Conservation (phyloP, 2,329 filamentous ascomycete genomes). For the Fusarium compactum region DNA sequence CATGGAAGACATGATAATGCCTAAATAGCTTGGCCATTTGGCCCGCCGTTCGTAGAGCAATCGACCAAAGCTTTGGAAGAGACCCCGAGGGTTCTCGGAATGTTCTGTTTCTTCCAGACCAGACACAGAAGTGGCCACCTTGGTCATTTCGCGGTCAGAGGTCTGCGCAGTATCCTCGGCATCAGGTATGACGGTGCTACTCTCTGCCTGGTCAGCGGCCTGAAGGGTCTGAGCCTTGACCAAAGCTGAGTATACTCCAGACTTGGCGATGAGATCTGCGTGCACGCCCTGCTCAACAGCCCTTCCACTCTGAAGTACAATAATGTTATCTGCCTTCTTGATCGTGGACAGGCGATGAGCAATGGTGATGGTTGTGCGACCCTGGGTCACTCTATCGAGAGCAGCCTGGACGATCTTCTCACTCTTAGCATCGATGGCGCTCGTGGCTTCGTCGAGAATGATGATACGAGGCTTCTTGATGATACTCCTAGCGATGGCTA, state of each 20-base stretch:
- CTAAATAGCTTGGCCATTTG: constrained; percentile 45
- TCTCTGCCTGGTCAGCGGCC: neutral
- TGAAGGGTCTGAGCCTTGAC: constrained; percentile 43
- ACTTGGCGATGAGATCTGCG: constrained; percentile 64
- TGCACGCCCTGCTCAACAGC: constrained; percentile 74
- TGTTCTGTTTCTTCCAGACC: neutral
- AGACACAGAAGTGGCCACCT: neutral
- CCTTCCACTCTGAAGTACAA: constrained; percentile 71
- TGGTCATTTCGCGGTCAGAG: neutral
- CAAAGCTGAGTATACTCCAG: constrained; percentile 41
- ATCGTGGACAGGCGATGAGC: constrained; percentile 72
- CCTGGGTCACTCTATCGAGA: constrained; percentile 52
- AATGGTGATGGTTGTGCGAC: constrained; percentile 74
- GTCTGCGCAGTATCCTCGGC: neutral
- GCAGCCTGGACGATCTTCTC: constrained; percentile 60
- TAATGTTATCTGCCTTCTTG: constrained; percentile 72
- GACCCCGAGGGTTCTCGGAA: neutral
- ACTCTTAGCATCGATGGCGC: constrained; percentile 58
- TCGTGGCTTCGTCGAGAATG: constrained; percentile 76
- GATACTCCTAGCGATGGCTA: constrained; percentile 67
- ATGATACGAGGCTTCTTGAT: constrained; percentile 69
- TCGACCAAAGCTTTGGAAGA: constrained; percentile 31
- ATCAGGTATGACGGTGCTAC: neutral
- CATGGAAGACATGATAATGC: constrained; percentile 45
- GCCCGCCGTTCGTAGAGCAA: constrained; percentile 38